Evolutionary conservation across 2,329 filamentous ascomycete genomes (phyloP).

Genomic region (Akanthomyces uredinophilus): DNA sequence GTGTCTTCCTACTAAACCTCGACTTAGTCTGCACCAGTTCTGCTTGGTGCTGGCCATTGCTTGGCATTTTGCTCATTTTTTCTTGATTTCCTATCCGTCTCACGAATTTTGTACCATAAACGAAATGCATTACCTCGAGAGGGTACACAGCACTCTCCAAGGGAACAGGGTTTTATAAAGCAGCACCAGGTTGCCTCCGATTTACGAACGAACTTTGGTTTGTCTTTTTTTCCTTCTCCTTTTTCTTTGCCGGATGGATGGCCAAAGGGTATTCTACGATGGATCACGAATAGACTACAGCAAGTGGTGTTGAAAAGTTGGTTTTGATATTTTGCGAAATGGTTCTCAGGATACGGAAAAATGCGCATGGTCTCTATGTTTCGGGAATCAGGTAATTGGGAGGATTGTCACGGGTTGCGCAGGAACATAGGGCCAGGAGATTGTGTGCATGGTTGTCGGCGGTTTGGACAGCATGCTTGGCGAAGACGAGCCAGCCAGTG

Average conservation of each 20-base stretch:
- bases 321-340: not conserved
- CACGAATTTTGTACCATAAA: slow-evolving; percentile 7
- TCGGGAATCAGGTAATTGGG: not conserved
- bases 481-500: not conserved
- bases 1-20: slow-evolving; percentile 1
- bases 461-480: not conserved
- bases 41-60: not conserved
- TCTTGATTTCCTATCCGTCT: not conserved
- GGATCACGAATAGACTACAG: slow-evolving; percentile 14
- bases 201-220: slow-evolving; percentile 1
- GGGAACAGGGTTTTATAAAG: slow-evolving; percentile 5
- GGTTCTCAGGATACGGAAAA: not conserved
- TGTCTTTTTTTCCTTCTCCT: not conserved
- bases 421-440: not conserved
- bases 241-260: slow-evolving; percentile 9
- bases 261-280: not conserved
- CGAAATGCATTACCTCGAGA: slow-evolving; percentile 6
- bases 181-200: slow-evolving; percentile 10
- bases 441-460: not conserved
- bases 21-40: not conserved
- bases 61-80: not conserved
- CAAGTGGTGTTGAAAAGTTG: not conserved
- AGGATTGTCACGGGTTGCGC: not conserved
- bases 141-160: slow-evolving; percentile 12
- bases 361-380: not conserved